A percentile compares a stretch with the other conserved stretches of the same genome.
These are phyloP conservation scores for Fusarium ramigenum DNA, from an alignment of 2,329 filamentous ascomycete genomes.

Conservation along the genomic window DNA sequence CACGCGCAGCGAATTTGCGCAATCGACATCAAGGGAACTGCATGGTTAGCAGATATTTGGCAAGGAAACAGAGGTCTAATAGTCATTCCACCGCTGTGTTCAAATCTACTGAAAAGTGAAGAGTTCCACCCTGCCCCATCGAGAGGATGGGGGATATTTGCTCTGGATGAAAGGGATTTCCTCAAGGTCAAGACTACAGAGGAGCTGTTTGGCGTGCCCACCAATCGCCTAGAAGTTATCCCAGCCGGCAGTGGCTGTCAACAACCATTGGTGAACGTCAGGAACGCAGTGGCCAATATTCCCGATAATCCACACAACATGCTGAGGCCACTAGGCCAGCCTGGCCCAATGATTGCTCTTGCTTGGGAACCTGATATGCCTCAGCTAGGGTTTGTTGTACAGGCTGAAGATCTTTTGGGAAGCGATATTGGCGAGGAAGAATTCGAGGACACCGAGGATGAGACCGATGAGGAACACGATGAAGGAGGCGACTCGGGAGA, in stretches of 20 bases:
- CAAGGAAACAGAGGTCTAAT: slow-evolving; percentile 43
- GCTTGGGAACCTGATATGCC: slow-evolving; percentile 22
- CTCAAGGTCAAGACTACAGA: slow-evolving; percentile 47
- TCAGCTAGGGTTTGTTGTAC: slow-evolving; percentile 11
- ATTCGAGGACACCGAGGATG: slow-evolving; percentile 32
- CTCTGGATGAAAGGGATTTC: slow-evolving; percentile 57
- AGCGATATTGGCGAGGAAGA: slow-evolving; percentile 26
- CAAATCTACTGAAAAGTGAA: slow-evolving; percentile 40
- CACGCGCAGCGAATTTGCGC: slow-evolving; percentile 61
- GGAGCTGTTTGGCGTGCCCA: slow-evolving; percentile 47
- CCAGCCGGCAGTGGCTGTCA: slow-evolving; percentile 14
- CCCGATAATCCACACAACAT: slow-evolving; percentile 46
- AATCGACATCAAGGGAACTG: slow-evolving; percentile 59
- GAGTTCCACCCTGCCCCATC: slow-evolving; percentile 44
- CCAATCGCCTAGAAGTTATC: slow-evolving; percentile 31
- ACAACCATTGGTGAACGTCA: slow-evolving; percentile 43
- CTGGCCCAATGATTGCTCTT: slow-evolving; percentile 1
- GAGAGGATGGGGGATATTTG: slow-evolving; percentile 61
- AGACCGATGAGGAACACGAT: slow-evolving; percentile 31
- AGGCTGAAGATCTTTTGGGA: slow-evolving; percentile 13
- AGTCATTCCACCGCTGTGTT: slow-evolving; percentile 39
- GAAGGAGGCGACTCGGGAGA: slow-evolving; percentile 20
- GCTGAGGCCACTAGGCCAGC: neutral
- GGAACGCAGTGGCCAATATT: slow-evolving; percentile 37
- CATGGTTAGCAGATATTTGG: slow-evolving; percentile 66